Percentiles rank a stretch among this genome's conserved stretches.
Conservation (phyloP, 306 rosid genomes). For the Malus sylvestris region DNA sequence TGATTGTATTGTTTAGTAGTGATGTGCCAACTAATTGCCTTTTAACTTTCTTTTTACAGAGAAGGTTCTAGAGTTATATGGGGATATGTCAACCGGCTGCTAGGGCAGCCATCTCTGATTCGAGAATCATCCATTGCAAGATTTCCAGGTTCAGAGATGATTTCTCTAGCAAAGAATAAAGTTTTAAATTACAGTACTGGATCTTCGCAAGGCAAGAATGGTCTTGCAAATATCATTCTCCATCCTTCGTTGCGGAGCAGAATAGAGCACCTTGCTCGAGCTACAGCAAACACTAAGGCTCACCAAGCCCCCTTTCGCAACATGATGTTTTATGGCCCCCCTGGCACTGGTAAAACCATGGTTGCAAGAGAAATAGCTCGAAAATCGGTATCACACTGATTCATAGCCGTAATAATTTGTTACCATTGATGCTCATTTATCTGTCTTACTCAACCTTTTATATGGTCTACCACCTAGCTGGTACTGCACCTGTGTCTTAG, state of each 20-base stretch:
- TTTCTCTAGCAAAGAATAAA: conserved; percentile 61
- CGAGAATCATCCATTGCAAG: conserved; percentile 89
- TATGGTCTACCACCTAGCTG: background rate
- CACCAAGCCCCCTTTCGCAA: conserved; percentile 97
- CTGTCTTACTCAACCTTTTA: background rate
- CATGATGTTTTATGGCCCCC: conserved; percentile 96
- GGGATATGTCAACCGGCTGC: conserved; percentile 91
- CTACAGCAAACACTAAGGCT: conserved; percentile 86
- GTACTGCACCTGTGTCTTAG: background rate
- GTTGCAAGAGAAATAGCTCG: conserved; percentile 96
- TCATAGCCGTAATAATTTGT: background rate
- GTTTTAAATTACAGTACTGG: conserved; percentile 39
- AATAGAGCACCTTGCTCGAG: conserved; percentile 86
- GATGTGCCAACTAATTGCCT: conserved; percentile 19
- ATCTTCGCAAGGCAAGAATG: conserved; percentile 39
- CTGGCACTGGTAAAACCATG: conserved; percentile 99
- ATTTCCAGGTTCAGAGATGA: conserved; percentile 72
- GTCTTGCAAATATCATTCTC: conserved; percentile 69
- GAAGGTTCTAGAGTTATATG: conserved; percentile 95
- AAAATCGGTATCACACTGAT: conserved; percentile 56
- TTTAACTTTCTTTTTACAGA: conserved; percentile 33
- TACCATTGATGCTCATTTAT: background rate
- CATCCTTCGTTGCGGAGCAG: conserved; percentile 85
- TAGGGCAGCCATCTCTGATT: conserved; percentile 98
- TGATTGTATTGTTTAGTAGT: background rate